Base-by-base conservation (phyloP, 2,329 filamentous ascomycete genomes). In the Colletotrichum higginsianum region DNA sequence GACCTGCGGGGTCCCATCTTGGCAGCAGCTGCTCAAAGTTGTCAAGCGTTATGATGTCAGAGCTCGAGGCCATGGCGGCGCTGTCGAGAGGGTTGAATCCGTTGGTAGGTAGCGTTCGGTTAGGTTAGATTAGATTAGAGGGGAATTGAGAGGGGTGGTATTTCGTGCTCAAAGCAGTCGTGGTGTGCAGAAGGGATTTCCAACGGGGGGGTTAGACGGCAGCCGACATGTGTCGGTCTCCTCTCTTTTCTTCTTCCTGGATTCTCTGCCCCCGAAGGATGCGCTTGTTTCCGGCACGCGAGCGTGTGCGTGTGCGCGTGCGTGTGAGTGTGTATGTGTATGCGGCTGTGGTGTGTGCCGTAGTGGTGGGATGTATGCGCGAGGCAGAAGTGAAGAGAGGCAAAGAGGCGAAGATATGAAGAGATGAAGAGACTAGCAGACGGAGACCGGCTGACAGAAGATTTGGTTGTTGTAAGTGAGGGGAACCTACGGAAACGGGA, bases 11-110 rank as follows among this genome's bases (percentile, higher is more conserved):
- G 63, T 82, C 77, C 88, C 87, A 90, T 79, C 77, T 77, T 46
- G 85, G 84, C 76, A 90, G 81, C 77, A 82, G 86, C 50, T 84
- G 78, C 72, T 81, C 77, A 70, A 88, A 83, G 75, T 88, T 88
- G 21, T 86, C 84, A 72, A 90, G 83, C 5, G 85, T 88, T 66
- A 90, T 80, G 74, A 86, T 79, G 75, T 86, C 82, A 44, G 82
- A 79, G 46, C 78, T 58, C 11, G 76, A 70, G 55, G 60, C 60
- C 70, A 72, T 72, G 60, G 68, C 68, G 44, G 18, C 56, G 52
- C n/a, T 23, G 63, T 47, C 18, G 42, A 53, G 68, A 40, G 67
- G 16, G 35, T 38, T 35, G 50, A 35, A n/a, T 23, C n/a, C 56
- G 47, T 30, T 15, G 30, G 11, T 26, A n/a, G 30, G 8, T 35